Conservation (phyloP, 192 early-diverging fungal species). For the Hyaloraphidium curvatum region DNA sequence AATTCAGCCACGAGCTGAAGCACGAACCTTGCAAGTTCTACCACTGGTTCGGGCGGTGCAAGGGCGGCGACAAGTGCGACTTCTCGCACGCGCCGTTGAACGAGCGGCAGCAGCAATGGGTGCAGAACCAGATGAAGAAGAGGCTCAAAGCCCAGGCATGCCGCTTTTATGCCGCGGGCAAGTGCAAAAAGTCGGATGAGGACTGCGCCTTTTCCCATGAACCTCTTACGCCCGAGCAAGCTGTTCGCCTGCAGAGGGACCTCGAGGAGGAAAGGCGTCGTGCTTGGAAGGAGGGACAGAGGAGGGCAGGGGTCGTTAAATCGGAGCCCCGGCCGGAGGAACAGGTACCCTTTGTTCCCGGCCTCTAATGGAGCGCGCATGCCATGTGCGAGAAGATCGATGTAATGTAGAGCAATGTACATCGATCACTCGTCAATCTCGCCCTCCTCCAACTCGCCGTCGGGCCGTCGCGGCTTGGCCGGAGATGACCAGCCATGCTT, state of each 20-base stretch:
- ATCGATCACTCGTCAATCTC: too few species aligned
- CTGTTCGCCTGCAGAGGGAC: neutral
- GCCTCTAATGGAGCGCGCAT: too few species aligned
- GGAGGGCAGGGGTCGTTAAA: too few species aligned
- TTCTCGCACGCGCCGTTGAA: neutral
- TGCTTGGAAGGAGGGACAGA: too few species aligned
- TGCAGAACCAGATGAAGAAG: neutral
- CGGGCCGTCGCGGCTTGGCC: too few species aligned
- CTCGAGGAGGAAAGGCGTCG: neutral
- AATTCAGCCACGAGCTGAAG: neutral
- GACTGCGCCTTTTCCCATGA: neutral
- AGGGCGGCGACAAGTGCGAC: neutral
- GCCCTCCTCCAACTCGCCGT: too few species aligned
- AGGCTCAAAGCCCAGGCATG: neutral
- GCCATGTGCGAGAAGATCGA: too few species aligned
- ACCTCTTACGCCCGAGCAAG: neutral
- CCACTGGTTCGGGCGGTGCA: neutral
- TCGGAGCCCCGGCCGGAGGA: too few species aligned
- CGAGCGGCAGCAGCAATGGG: neutral
- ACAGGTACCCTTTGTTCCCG: too few species aligned
- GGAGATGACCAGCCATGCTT: too few species aligned
- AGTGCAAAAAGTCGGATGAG: neutral
- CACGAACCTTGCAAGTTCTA: conserved; percentile 3
- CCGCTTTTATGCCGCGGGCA: too few species aligned
- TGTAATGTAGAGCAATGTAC: too few species aligned